phyloP scores from a whole-genome alignment of 495 filamentous ascomycete species.

The Parmelia sp. region DNA sequence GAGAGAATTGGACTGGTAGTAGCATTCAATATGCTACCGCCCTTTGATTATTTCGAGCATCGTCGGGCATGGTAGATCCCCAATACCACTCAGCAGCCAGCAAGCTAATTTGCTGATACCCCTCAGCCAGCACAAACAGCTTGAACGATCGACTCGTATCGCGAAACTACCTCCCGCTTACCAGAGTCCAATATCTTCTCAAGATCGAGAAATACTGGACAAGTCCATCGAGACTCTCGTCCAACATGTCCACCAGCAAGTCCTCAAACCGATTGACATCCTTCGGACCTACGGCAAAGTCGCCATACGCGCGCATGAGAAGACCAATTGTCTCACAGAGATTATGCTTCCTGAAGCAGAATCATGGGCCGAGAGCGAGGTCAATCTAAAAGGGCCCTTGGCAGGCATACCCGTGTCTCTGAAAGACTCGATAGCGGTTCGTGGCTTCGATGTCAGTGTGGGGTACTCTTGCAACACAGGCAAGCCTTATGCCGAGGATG shows the following conservation, averaged over 20 bases:
- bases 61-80: constrained; percentile 45
- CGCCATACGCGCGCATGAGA: constrained; percentile 73
- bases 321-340: constrained; percentile 91
- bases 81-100: constrained; percentile 1
- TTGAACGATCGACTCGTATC: constrained; percentile 63
- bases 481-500: constrained; percentile 60
- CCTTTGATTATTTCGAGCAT: constrained; percentile 56
- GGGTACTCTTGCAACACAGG: constrained; percentile 71
- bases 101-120: constrained; percentile 9
- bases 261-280: constrained; percentile 62
- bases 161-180: constrained; percentile 59
- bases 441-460: constrained; percentile 79
- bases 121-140: constrained; percentile 69
- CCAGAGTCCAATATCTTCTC: constrained; percentile 51
- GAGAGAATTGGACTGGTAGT: not conserved
- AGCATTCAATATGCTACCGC: constrained; percentile 42
- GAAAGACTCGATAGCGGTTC: constrained; percentile 82
- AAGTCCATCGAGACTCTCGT: constrained; percentile 75
- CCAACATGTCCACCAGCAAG: constrained; percentile 62
- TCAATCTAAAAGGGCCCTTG: constrained; percentile 76
- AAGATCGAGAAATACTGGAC: constrained; percentile 60
- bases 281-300: constrained; percentile 87
- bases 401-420: constrained; percentile 85
- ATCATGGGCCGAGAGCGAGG: constrained; percentile 59
- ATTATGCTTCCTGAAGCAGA: constrained; percentile 77